phyloP scores from a whole-genome alignment of 495 filamentous ascomycete species.

The Hyaloscypha hepaticicola region DNA sequence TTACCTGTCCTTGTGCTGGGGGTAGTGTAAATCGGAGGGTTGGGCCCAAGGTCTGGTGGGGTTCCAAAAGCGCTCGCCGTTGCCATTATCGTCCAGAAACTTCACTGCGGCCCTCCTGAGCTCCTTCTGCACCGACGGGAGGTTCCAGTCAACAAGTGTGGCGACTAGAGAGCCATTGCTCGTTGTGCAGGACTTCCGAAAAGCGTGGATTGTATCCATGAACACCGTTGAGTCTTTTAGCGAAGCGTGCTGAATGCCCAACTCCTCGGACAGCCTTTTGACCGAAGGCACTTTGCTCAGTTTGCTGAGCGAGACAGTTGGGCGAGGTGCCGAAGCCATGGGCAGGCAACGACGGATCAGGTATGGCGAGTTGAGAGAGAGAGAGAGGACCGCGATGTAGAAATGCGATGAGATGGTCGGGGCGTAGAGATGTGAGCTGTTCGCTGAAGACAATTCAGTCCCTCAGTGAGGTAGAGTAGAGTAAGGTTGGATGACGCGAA shows the following conservation, averaged over 20 bases:
- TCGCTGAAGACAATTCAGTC: too few relatives aligned
- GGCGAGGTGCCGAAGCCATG: not conserved
- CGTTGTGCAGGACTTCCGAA: conserved; percentile 19
- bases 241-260: conserved; percentile 21
- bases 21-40: conserved; percentile 11
- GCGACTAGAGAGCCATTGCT: conserved; percentile 1
- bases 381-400: too few relatives aligned
- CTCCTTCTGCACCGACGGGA: conserved; percentile 3
- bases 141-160: conserved; percentile 15
- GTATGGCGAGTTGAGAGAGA: too few relatives aligned
- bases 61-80: conserved; percentile 21
- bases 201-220: conserved; percentile 14
- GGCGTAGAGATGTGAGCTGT: too few relatives aligned
- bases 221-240: conserved; percentile 20
- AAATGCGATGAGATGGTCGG: too few relatives aligned
- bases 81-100: conserved; percentile 11
- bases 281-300: conserved; percentile 23
- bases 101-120: conserved; percentile 13
- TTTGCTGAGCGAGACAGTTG: conserved; percentile 2
- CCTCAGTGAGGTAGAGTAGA: too few relatives aligned
- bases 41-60: conserved; percentile 14
- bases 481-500: too few relatives aligned
- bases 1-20: conserved; percentile 12
- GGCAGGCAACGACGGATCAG: not conserved
- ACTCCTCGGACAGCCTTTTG: conserved; percentile 9